Conservation (phyloP, 2,329 filamentous ascomycete genomes). For the Lachnum nothofagi region DNA sequence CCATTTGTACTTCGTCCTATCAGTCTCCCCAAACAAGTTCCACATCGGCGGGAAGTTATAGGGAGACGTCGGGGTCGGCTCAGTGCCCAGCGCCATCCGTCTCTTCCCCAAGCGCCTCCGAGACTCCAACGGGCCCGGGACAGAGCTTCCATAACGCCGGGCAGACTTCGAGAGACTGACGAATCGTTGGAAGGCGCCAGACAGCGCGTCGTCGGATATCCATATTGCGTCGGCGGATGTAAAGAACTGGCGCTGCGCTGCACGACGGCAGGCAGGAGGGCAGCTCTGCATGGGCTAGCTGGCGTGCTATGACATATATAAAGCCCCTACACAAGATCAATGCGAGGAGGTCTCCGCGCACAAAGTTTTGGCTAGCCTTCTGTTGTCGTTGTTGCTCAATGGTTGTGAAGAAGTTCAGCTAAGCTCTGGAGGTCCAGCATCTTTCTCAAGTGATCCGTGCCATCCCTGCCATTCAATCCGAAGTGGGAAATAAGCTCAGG, state of each 20-base stretch:
- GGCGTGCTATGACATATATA: conserved; percentile 7
- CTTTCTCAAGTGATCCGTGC: neutral
- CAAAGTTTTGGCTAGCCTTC: neutral
- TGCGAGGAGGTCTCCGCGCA: neutral
- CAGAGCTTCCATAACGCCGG: conserved; percentile 33
- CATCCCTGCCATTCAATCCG: neutral
- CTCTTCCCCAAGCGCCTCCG: conserved; percentile 32
- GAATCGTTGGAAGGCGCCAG: conserved; percentile 45
- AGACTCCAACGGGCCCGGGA: conserved; percentile 33
- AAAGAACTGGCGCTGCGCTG: conserved; percentile 39
- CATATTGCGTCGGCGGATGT: conserved; percentile 46
- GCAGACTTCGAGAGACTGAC: conserved; percentile 31
- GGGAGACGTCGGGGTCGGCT: conserved; percentile 17
- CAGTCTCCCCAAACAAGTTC: conserved; percentile 22
- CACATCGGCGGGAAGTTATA: conserved; percentile 16
- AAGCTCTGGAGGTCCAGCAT: too few species aligned
- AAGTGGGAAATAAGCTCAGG: neutral
- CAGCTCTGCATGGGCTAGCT: conserved; percentile 41
- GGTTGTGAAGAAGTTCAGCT: neutral
- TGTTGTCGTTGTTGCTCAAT: neutral
- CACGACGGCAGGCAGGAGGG: conserved; percentile 46
- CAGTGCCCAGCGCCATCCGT: conserved; percentile 29
- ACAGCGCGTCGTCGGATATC: conserved; percentile 54
- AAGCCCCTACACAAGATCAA: neutral
- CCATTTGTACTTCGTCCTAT: conserved; percentile 30